Evolutionary conservation across 2,329 filamentous ascomycete genomes (phyloP), one percentile per base, ranked within the genome.

Genomic region (Dothideomycetes sp.): DNA sequence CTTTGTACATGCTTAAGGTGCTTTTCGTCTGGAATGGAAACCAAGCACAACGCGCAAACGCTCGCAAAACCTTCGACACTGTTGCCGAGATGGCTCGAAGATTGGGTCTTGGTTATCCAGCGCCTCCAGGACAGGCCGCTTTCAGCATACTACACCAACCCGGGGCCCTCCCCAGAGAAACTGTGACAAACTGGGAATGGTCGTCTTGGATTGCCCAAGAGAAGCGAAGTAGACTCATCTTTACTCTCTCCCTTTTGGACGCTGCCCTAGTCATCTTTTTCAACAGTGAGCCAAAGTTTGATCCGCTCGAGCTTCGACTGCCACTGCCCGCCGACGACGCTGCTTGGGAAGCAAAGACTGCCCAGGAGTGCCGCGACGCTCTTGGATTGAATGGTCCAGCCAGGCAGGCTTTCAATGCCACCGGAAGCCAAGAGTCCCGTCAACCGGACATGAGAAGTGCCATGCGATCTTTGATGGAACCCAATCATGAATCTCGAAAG

Each of bases 291-390:
- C 72, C 80, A 11, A 67, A 74, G 31, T 74, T 85, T 29, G 75
- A 84, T 44, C 62, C 70, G 7, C 67, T 77, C 23, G 80, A 84
- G 49, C 68, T 85, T 36, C 67, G 69, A 20, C 58, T 85, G 25
- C 79, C 80, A n/a, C 63, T 87, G 5, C 82, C 82, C 7, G 72
- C 74, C 11, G 81, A 86, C 50, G 82, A 86, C 57, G 78, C 78
- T 12, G 76, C 78, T 2, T 86, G 82, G 81, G 81, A 85, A 50
- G 81, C 82, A 4, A 64, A 62, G 22, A 71, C 68, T 27, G 59
- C 66, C 4, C 58, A 69, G 12, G 72, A 77, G 25, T 86, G 81
- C 54, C 77, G 76, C 16, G 68, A 74, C 47, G 76, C 79, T 5
- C 63, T 86, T 3, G 80, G 80, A 4, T 58, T 86, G 1, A 65